Base-by-base conservation (phyloP, 192 early-diverging fungal genomes). In the Coemansia sp. region DNA sequence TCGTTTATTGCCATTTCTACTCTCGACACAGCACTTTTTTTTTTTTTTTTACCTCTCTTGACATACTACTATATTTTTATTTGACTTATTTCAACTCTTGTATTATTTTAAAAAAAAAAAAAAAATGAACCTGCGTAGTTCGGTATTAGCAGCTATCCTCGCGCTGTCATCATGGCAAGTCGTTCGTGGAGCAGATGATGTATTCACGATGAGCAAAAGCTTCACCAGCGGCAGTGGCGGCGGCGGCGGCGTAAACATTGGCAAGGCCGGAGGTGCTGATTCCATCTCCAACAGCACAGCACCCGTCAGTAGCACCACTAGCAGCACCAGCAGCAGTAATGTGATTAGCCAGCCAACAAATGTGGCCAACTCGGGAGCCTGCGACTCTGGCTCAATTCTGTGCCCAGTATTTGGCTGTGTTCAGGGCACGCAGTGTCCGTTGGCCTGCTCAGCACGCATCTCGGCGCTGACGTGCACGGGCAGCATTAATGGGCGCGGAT, bases 331-430 rank as follows among this genome's bases (percentile, higher is more conserved):
- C 15, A 14, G 15, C 15, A n/a, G 12, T 14, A 43, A 14, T 14
- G 41, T 2, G 14, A 14, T 5, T 15, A n/a, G 14, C 29, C 24
- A 53, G 6, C 49, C 29, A 5, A n/a, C 45, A 2, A 35, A 15
- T 12, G 20, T 29, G 25, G 47, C 8, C 2, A 7, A 17, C 15
- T 43, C 40, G 6, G 41, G 43, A 19, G 65, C 45, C n/a, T 79
- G 77, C 37, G 64, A 60, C 0, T 38, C 64, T 12, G 77, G 77
- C 15, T 65, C 46, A 2, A 67, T 63, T 11, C 57, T 57, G 47
- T 79, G 77, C 60, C 71, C 65, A 1, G 41, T 57, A 8, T 79
- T 74, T 22, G 77, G 77, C 6, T 79, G 77, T 46, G 64, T 79
- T 1, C 47, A 69, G 32, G 71, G 71, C 60, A 27, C 57, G 6